Percentiles rank a stretch among this genome's conserved stretches.
phyloP scores from a whole-genome alignment of 2,329 filamentous ascomycete species.

The Cadophora sp. region DNA sequence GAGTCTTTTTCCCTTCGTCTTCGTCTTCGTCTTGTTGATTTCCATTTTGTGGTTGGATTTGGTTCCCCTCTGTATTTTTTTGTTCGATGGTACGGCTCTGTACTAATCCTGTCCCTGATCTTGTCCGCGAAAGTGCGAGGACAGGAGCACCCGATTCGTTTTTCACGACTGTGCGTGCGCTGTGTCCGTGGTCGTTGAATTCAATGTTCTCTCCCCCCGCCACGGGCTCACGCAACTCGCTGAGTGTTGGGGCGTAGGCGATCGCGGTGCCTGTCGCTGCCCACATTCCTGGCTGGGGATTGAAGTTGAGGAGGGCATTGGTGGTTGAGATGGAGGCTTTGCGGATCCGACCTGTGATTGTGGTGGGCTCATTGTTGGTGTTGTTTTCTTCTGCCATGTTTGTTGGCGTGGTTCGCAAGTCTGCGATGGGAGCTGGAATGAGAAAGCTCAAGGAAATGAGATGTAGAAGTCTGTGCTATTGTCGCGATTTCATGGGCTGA shows the following conservation, averaged over 20 bases:
- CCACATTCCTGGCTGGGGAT: slow-evolving; percentile 35
- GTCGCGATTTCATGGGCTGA: no score
- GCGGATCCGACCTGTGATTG: slow-evolving; percentile 26
- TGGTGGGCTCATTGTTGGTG: not conserved
- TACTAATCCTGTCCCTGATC: slow-evolving; percentile 3
- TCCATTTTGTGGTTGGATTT: not conserved
- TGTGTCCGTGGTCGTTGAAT: slow-evolving; percentile 31
- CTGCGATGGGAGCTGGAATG: not conserved
- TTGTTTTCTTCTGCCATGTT: not conserved
- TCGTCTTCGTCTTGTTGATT: not conserved
- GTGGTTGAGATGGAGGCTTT: slow-evolving; percentile 27
- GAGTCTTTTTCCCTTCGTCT: slow-evolving; percentile 17
- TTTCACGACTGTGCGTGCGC: slow-evolving; percentile 35
- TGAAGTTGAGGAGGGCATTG: slow-evolving; percentile 31
- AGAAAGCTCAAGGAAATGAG: not conserved
- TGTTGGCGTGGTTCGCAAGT: not conserved
- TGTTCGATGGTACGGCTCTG: not conserved
- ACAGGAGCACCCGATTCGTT: slow-evolving; percentile 19
- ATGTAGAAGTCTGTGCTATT: not conserved
- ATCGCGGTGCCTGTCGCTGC: slow-evolving; percentile 33
- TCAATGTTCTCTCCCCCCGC: slow-evolving; percentile 35
- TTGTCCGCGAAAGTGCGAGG: slow-evolving; percentile 15
- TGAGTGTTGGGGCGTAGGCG: slow-evolving; percentile 31
- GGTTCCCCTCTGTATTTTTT: no score
- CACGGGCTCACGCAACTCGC: slow-evolving; percentile 30